Base-by-base conservation (phyloP, 164 flowering plant genomes). In the Vitis rotundifolia region DNA sequence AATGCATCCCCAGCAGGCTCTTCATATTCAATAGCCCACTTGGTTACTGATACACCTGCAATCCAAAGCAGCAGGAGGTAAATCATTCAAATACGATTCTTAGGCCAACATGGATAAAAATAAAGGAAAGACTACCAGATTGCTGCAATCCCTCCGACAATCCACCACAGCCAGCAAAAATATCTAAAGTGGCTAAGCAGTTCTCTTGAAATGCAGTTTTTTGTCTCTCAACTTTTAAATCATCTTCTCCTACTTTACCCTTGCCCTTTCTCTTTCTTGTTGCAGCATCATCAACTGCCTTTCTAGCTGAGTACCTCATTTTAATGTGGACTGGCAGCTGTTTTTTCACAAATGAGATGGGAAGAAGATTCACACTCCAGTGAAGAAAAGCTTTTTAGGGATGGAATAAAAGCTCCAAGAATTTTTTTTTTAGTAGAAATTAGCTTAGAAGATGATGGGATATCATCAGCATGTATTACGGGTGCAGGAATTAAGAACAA, bases 131-230 rank as follows among this genome's bases (percentile, higher is more conserved):
- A 9, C 53, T 82, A 88, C 99, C 98, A 49, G 99, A 75, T 71
- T 86, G 79, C 49, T 90, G 83, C 71, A 91, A 69, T 15, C 99
- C 99, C 68, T 95, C 94, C 9, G 99, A 93, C 63, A 95, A 75
- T 63, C 99, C 99, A 71, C 99, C 99, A 82, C 99, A 95, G 64
- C 99, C 99, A 76, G 99, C 91, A 91, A 95, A 95, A 66, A 95
- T 95, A 68, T 95, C 99, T 31, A 95, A 69, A 67, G 99, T 95
- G 18, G 92, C 89, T 75, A 95, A 69, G 53, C 84, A 67, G 14
- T 81, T 82, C 37, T 61, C 54, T 49, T 58, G 64, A 53, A 81
- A 68, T 10, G 73, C 66, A 22, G 77, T 81, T 15, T 44, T 69
- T 55, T 72, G 68, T 11, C 81, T 69, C 9, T 65, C 80, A 68